Base-by-base conservation (phyloP, 768 basidiomycete species). In the Calocybe indica region DNA sequence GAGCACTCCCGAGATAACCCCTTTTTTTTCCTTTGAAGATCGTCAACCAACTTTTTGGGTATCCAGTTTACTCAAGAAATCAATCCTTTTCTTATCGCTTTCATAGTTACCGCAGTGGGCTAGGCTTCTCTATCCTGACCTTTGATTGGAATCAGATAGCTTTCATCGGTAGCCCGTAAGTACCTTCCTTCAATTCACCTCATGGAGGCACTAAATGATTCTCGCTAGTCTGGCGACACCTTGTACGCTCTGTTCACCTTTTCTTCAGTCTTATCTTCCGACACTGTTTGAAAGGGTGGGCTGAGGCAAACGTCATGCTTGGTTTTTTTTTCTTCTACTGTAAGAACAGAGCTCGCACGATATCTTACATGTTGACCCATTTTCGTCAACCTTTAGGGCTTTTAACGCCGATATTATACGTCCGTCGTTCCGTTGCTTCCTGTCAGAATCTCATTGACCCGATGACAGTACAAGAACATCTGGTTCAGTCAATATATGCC, bases 101-200 rank as follows among this genome's bases (percentile, higher is more conserved):
- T 29, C 29, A 12, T 40, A 40, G 43, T 2, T 79, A 78, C 52
- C 70, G 65, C 47, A 73, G 69, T 46, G 75, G 74, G 7, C 59
- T 78, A 9, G 78, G 78, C n/a, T 74, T 79, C 53, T 76, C 74
- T 4, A 37, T 77, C 31, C 50, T 78, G 13, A 76, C 75, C 4
- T 76, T 82, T 54, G 81, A 81, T 58, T 82, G 81, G 80, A 74
- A 72, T 43, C 79, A 85, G 58, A 85, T 88, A 45, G 80, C 83
- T 4, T 87, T 78, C 47, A 79, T 79, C 47, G 82, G 82, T 9
- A 79, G 79, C 51, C 82, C 82, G 76, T 76, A 58, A 56, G 76
- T 69, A 11, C 15, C 52, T 33, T 22, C 40, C 12, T 52, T 35
- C 14, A 30, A 39, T 15, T 7, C 34, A 15, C 49, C 14, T 52